Percentiles rank a stretch among this genome's conserved stretches.
Evolutionary conservation across 1,284 basidiomycete genomes (phyloP).

Genomic region (Cutaneotrichosporon cutaneum): DNA sequence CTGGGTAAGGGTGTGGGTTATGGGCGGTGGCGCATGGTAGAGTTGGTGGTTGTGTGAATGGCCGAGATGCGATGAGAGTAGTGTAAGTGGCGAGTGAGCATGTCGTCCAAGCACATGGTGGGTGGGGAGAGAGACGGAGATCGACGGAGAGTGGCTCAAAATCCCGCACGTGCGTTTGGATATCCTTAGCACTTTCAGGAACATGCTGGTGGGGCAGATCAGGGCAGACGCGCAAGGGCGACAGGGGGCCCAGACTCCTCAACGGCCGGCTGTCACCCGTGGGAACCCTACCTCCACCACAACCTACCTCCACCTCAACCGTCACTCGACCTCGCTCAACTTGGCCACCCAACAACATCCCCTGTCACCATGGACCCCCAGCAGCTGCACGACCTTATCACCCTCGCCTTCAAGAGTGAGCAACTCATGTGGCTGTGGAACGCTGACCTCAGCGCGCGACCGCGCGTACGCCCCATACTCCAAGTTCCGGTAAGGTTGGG

Average conservation of each 20-base stretch:
- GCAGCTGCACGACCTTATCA: conserved; percentile 41
- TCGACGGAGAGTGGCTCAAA: too few relatives aligned
- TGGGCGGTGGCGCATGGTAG: neutral
- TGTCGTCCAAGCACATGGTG: too few relatives aligned
- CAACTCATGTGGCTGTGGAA: conserved; percentile 7
- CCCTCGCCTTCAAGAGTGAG: conserved; percentile 36
- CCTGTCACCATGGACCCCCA: conserved; percentile 22
- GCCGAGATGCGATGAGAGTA: neutral
- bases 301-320: neutral
- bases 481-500: conserved; percentile 62
- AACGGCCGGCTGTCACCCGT: too few relatives aligned
- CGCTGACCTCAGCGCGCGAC: conserved; percentile 57
- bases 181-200: neutral
- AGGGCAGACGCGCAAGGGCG: too few relatives aligned
- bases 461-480: conserved; percentile 72
- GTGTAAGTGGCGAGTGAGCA: too few relatives aligned
- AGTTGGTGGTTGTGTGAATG: neutral
- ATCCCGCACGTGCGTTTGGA: neutral
- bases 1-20: neutral
- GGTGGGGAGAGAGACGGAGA: neutral
- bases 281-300: neutral
- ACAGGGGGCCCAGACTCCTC: too few relatives aligned
- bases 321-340: neutral
- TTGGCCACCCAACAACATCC: neutral
- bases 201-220: too few relatives aligned